Base-by-base conservation (phyloP, 2,329 filamentous ascomycete species). In the Colletotrichum tanaceti region DNA sequence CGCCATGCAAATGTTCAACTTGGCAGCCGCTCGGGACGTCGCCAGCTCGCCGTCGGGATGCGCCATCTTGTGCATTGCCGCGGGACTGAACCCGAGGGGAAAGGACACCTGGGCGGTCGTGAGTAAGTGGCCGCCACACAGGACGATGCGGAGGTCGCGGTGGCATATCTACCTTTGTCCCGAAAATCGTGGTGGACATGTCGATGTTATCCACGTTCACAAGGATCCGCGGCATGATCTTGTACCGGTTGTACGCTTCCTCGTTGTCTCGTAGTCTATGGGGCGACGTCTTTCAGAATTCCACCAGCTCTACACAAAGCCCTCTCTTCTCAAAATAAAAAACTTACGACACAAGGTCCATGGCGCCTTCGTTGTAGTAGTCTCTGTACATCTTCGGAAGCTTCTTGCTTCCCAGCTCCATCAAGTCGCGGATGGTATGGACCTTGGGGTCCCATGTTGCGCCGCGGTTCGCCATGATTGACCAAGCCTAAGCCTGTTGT, bases 351-450 rank as follows among this genome's bases (percentile, higher is more conserved):
- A 84, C 76, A 28, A 86, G 77, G 70, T 86, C 85, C 77, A 87
- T 87, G 5, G 85, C 84, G 6, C 86, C 86, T 68, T 84, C 85
- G 73, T 88, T 87, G 74, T 84, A 88, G 76, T 87, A 88, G 58
- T 87, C 86, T 73, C 77, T 72, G 38, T 79, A 77, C 77, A 80
- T 80, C 22, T 75, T 76, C 1, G 81, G 76, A 41, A 84, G 74
- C 49, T 76, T 80, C 22, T 75, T 75, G 59, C 77, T 78, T 16
- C 78, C 82, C 54, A 75, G 58, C 32, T 73, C 74, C 73, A 83
- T 81, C 18, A 85, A 72, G 50, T 85, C 83, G 10, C 68, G 57
- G 55, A 71, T 63, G 32, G 52, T 68, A 20, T 71, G 62, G 44
- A 72, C 62, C 22, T 64, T 58, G 22, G 54, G 54, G 16, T 64